Conservation (phyloP, 352 stramenopile species). For the Phytophthora tentaculata region DNA sequence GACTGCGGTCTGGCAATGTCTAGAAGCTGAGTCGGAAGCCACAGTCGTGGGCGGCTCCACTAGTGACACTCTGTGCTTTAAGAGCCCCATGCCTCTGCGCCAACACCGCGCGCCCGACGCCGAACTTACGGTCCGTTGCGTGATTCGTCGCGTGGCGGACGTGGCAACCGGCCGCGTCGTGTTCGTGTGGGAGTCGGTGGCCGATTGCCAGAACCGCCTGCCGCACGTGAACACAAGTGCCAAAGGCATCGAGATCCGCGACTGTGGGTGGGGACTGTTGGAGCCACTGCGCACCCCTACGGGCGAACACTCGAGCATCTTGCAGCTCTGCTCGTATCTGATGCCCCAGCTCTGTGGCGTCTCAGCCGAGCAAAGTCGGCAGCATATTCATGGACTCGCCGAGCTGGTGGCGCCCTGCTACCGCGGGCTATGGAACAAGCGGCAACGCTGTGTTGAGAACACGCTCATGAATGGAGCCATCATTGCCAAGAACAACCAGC, state of each 20-base stretch:
- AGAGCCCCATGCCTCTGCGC: constrained; percentile 44
- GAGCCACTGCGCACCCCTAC: constrained; percentile 34
- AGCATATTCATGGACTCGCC: constrained; percentile 54
- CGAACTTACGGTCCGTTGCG: constrained; percentile 43
- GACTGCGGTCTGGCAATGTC: constrained; percentile 43
- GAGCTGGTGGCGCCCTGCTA: constrained; percentile 54
- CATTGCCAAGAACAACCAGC: constrained; percentile 29
- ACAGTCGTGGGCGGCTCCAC: constrained; percentile 35
- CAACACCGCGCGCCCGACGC: constrained; percentile 42
- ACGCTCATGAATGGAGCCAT: constrained; percentile 56
- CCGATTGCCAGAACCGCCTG: constrained; percentile 40
- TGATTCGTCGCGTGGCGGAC: constrained; percentile 52
- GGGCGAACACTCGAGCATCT: constrained; percentile 48
- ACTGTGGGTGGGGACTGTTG: constrained; percentile 58
- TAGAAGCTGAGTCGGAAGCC: constrained; percentile 41
- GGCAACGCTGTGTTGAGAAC: constrained; percentile 57
- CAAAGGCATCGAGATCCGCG: constrained; percentile 51
- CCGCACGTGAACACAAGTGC: constrained; percentile 27
- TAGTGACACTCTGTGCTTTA: constrained; percentile 45
- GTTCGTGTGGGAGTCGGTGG: constrained; percentile 61
- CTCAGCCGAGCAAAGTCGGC: constrained; percentile 42
- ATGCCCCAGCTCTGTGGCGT: constrained; percentile 41
- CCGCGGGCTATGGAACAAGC: constrained; percentile 50
- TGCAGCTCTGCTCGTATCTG: constrained; percentile 66
- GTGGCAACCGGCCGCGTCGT: constrained; percentile 41